These are phyloP conservation scores for Populus pruinosa DNA, from an alignment of 345 rosid genomes.

Conservation along the genomic window DNA sequence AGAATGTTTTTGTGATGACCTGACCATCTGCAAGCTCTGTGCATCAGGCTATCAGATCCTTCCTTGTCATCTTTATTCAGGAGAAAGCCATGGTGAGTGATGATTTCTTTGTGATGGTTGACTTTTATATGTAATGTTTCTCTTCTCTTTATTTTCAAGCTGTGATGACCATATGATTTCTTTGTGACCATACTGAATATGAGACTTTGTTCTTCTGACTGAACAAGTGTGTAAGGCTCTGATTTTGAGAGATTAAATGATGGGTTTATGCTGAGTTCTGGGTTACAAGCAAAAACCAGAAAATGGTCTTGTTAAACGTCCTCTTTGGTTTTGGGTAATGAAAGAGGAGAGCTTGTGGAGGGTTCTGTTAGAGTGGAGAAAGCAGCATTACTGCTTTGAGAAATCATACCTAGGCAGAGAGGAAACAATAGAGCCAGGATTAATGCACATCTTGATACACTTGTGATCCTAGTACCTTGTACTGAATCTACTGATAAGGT, in stretches of 20 bases:
- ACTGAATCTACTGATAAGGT: slow-evolving; percentile 38
- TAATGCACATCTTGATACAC: slow-evolving; percentile 63
- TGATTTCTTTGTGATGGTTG: too few species aligned
- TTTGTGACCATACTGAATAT: background rate
- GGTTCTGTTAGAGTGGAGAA: slow-evolving; percentile 40
- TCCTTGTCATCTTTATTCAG: too few species aligned
- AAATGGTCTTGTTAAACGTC: slow-evolving; percentile 3
- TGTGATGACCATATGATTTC: too few species aligned
- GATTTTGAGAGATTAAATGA: background rate
- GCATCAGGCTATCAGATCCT: too few species aligned
- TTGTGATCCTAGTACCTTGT: slow-evolving; percentile 53
- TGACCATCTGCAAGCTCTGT: too few species aligned
- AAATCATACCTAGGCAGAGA: slow-evolving; percentile 72
- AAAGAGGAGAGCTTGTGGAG: slow-evolving; percentile 54
- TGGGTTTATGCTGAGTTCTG: background rate
- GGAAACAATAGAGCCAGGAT: slow-evolving; percentile 72
- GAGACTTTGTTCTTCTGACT: background rate
- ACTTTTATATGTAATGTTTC: too few species aligned
- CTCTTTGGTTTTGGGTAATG: slow-evolving; percentile 45
- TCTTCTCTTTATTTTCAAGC: too few species aligned
- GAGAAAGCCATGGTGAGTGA: too few species aligned
- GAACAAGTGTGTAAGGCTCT: background rate
- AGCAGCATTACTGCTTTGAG: slow-evolving; percentile 52
- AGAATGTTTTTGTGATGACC: too few species aligned
- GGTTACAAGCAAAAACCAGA: slow-evolving; percentile 1